Evolutionary conservation across 1,139 yeast species (phyloP), one percentile per base, ranked within the genome.

Genomic region (Scheffersomyces segobiensis): DNA sequence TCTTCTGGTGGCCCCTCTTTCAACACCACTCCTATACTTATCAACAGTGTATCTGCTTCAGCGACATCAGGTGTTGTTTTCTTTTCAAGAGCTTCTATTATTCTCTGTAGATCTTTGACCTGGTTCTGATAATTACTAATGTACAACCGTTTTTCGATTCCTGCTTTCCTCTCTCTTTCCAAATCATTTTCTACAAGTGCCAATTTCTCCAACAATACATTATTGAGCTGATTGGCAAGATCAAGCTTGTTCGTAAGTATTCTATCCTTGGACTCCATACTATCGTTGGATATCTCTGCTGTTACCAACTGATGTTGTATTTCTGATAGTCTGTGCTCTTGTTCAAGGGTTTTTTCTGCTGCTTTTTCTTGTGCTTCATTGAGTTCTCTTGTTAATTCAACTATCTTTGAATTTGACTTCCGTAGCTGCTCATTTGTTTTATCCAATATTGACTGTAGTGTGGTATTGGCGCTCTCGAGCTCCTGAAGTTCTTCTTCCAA

Each of bases 151-250:
- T 72, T 70, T 57, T 77, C 80, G 5, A 73, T 68, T 52, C 71
- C 73, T 6, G 63, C 59, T 53, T 71, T 73, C 46, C 68, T 67
- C 55, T 77, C 81, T 22, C 77, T 63, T 18, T 79, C 79, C 53
- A 73, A 66, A 57, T 80, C 84, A 60, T 76, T 77, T 59, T 80
- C 84, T 12, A 78, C 57, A 18, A 80, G 52, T 3, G 84, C 84
- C 48, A 79, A 59, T 56, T 75, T 77, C 62, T 80, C 84, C 21
- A 80, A 65, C 26, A 79, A 65, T 59, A 79, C 82, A 61, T 78
- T 77, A 62, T 77, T 79, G 59, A 79, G 74, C 55, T 75, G 79
- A 49, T 68, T 73, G 19, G 79, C 68, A n/a, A 72, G 61, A 49
- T 72, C 75, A 17, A 78, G 67, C 59, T 79, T 77, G 60, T 66